A percentile compares a stretch with the other conserved stretches of the same genome.
These are phyloP conservation scores for Fusarium multiceps DNA, from an alignment of 2,329 filamentous ascomycete genomes.

Conservation along the genomic window DNA sequence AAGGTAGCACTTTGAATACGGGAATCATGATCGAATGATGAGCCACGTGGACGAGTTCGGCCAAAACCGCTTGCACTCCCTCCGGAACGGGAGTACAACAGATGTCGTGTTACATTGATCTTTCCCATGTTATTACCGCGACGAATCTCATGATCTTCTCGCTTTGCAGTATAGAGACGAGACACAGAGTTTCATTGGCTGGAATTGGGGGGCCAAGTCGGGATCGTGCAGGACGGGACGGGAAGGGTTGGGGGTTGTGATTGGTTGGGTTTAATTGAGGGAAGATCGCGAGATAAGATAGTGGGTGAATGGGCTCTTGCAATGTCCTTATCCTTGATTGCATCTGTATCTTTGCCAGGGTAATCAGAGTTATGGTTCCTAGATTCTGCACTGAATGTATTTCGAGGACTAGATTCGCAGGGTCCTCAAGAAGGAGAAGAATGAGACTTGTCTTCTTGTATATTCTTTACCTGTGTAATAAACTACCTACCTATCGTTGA, in stretches of 20 bases:
- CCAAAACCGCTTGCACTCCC: constrained; percentile 15
- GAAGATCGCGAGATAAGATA: background rate
- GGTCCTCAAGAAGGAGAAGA: background rate
- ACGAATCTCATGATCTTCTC: constrained; percentile 14
- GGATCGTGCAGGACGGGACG: constrained; percentile 27
- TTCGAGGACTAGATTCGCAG: background rate
- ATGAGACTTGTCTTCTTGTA: background rate
- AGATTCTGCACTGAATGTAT: background rate
- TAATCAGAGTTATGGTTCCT: background rate
- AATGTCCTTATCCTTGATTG: background rate
- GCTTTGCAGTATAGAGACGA: constrained; percentile 21
- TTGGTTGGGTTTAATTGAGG: background rate
- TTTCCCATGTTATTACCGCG: constrained; percentile 26
- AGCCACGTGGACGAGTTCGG: constrained; percentile 28
- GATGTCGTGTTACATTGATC: constrained; percentile 2
- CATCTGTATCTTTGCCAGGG: background rate
- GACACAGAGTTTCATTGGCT: background rate
- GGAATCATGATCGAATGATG: constrained; percentile 26
- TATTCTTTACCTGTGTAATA: background rate
- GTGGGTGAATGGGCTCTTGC: background rate
- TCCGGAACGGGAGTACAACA: background rate
- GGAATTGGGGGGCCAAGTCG: background rate
- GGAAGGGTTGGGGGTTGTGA: constrained; percentile 1
- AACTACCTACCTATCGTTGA: background rate
- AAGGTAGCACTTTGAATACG: background rate